Evolutionary conservation across 768 basidiomycete genomes (phyloP).

Genomic region (Boletus subparvulus): DNA sequence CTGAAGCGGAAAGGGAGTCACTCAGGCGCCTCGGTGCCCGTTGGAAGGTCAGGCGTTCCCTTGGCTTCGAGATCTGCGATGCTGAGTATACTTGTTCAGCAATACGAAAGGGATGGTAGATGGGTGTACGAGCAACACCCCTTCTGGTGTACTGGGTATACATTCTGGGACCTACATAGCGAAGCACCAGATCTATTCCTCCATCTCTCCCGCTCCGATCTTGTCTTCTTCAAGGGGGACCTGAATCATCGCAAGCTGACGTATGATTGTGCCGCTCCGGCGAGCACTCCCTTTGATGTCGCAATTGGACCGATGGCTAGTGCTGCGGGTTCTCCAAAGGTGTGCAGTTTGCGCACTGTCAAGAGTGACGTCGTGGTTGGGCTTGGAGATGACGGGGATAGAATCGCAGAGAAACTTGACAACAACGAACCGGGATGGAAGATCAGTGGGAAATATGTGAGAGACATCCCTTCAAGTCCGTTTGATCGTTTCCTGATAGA

Average conservation of each 20-base stretch:
- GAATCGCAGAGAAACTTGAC: slow-evolving; percentile 76
- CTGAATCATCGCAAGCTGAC: slow-evolving; percentile 90
- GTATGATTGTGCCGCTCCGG: slow-evolving; percentile 83
- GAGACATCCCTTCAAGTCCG: slow-evolving; percentile 30
- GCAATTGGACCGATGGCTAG: slow-evolving; percentile 94
- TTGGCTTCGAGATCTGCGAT: not conserved
- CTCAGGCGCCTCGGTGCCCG: slow-evolving; percentile 75
- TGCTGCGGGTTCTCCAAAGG: slow-evolving; percentile 80
- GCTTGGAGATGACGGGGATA: slow-evolving; percentile 65
- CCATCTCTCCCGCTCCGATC: slow-evolving; percentile 83
- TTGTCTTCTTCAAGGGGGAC: slow-evolving; percentile 94
- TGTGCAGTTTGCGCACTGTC: slow-evolving; percentile 87
- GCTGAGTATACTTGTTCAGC: slow-evolving; percentile 38
- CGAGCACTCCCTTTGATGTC: slow-evolving; percentile 82
- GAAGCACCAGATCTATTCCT: slow-evolving; percentile 92
- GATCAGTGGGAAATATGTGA: slow-evolving; percentile 94
- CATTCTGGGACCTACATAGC: slow-evolving; percentile 82
- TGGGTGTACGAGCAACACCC: slow-evolving; percentile 95
- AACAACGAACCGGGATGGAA: slow-evolving; percentile 91
- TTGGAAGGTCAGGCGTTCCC: slow-evolving; percentile 69
- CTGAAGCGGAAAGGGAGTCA: slow-evolving; percentile 78
- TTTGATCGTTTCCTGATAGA: slow-evolving; percentile 15
- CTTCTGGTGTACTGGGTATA: slow-evolving; percentile 96
- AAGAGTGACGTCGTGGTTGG: slow-evolving; percentile 96
- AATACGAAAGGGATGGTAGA: slow-evolving; percentile 90